Percentiles rank a stretch among this genome's conserved stretches.
Evolutionary conservation across 768 basidiomycete species (phyloP).

Genomic region (Boletus reticuloceps): DNA sequence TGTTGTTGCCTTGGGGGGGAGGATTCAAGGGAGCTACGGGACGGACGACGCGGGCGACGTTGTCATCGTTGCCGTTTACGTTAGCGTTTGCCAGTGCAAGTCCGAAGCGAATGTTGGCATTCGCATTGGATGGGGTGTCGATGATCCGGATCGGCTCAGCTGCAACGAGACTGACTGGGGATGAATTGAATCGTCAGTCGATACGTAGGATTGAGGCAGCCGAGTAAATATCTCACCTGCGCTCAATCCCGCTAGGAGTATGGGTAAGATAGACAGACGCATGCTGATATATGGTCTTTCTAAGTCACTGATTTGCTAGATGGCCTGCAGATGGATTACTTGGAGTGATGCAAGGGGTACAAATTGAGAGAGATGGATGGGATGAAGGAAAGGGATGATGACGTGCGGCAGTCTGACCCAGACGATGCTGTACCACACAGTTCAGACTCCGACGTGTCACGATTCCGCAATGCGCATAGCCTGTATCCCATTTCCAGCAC

Average conservation of each 20-base stretch:
- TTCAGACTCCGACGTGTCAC: constrained; percentile 24
- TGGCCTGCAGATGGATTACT: not conserved
- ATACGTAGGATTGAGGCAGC: not conserved
- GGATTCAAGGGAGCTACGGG: constrained; percentile 9
- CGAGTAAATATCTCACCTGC: constrained; percentile 23
- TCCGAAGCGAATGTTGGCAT: constrained; percentile 38
- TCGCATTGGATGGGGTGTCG: constrained; percentile 27
- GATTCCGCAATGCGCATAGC: too few relatives aligned
- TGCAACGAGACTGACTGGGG: constrained; percentile 35
- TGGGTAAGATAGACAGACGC: constrained; percentile 38
- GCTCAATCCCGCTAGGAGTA: constrained; percentile 37
- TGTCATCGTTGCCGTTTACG: constrained; percentile 26
- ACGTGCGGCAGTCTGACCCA: not conserved
- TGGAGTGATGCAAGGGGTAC: not conserved
- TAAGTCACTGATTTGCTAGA: not conserved
- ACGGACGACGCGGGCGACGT: constrained; percentile 21
- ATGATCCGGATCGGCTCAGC: constrained; percentile 54
- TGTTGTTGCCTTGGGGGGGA: constrained; percentile 6
- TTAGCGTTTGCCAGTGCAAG: constrained; percentile 35
- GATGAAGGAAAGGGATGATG: not conserved
- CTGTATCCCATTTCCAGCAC: not conserved
- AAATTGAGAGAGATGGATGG: not conserved
- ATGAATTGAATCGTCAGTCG: not conserved
- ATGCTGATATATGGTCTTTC: constrained; percentile 19
- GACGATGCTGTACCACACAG: constrained; percentile 1